Base-by-base conservation (phyloP, 2,329 filamentous ascomycete species). In the Sclerotinia borealis region DNA sequence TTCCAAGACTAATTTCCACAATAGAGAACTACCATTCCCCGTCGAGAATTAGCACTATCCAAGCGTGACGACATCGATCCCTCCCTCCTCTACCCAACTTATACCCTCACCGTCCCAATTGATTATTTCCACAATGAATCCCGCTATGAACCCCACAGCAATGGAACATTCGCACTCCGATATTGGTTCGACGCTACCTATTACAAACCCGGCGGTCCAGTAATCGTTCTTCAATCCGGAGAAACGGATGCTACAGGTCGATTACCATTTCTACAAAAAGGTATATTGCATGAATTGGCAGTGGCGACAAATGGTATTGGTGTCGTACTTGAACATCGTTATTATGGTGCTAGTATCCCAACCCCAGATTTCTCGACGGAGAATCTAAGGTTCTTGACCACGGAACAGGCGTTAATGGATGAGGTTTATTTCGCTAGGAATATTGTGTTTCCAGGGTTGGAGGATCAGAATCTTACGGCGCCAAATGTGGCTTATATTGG, bases 111-210 rank as follows among this genome's bases (percentile, higher is more conserved):
- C 1, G 71, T 74, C 10, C 73, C 73, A 4, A 79, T 96, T 39
- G 91, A 96, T 75, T 90, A 95, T 73, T 96, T 95, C 77, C 90
- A 90, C 76, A 91, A 93, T 71, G 88, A 92, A 61, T 83, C 85
- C 2, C 78, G 80, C 55, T 96, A 96, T 72, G 89, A 88, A 74
- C 91, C 92, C 41, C 91, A 96, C 75, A 85, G 82, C 10, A 78
- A 88, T 68, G 87, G 75, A 31, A 83, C 77, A 1, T 96, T 92
- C 75, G 76, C 84, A 27, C 78, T 93, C 54, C 84, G 91, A 13
- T 96, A 95, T 78, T 96, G 88, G 88, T 92, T 93, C 69, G 91
- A 96, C 72, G 85, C 87, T 1, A 83, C 82, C 50, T 82, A 90
- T 77, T 96, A 96, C 77, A 81, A 86, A 72, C 77, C 83, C 0